Conservation (phyloP, 352 stramenopile species). For the Poterioochromonas sp. region DNA sequence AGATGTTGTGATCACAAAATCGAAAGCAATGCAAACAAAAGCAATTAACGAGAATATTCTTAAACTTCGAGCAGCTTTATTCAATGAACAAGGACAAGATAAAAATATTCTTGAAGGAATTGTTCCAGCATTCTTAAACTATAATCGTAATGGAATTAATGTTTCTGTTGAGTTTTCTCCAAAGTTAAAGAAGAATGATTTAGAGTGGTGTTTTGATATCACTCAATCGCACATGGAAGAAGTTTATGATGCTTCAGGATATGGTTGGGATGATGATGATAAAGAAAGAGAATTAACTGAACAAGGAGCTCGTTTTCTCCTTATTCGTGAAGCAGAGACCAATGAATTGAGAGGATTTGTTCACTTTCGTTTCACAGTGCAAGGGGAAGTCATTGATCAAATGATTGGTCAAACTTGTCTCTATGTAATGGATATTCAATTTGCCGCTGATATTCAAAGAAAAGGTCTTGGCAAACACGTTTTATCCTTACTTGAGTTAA, state of each 20-base stretch:
- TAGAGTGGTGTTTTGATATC: conserved; percentile 32
- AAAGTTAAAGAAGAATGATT: conserved; percentile 32
- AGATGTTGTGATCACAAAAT: neutral
- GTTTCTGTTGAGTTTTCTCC: conserved; percentile 18
- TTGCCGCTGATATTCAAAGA: neutral
- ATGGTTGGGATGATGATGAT: conserved; percentile 38
- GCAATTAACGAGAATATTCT: conserved; percentile 34
- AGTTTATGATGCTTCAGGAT: conserved; percentile 28
- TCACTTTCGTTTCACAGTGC: conserved; percentile 33
- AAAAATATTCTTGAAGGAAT: conserved; percentile 34
- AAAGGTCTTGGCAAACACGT: conserved; percentile 36
- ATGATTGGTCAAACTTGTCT: conserved; percentile 32
- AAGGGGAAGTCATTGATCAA: conserved; percentile 34
- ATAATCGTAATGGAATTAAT: conserved; percentile 32
- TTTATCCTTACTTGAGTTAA: conserved; percentile 31
- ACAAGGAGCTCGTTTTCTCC: conserved; percentile 29
- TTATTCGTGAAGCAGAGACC: neutral
- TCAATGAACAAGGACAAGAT: conserved; percentile 29
- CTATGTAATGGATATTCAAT: conserved; percentile 31
- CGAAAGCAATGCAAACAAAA: neutral
- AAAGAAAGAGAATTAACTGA: conserved; percentile 37
- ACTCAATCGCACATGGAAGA: conserved; percentile 28
- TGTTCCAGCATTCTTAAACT: conserved; percentile 32
- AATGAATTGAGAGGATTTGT: neutral
- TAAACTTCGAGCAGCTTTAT: conserved; percentile 32